Percentiles rank a stretch among this genome's conserved stretches.
Evolutionary conservation across 202 grass and related monocot genomes (phyloP).

Genomic region (Saccharum hybrid): DNA sequence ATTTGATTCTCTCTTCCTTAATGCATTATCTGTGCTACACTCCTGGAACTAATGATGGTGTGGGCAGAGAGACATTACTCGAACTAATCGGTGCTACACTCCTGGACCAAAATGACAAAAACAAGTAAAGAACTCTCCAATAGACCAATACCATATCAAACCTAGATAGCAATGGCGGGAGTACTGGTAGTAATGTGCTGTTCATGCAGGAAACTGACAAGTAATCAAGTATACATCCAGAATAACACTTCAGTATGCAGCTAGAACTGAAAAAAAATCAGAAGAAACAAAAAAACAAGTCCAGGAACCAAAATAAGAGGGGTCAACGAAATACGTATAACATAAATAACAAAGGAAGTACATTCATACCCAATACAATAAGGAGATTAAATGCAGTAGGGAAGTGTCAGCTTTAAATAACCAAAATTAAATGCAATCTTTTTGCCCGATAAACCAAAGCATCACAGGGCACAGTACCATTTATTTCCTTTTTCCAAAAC

Average conservation of each 20-base stretch:
- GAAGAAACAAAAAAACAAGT: neutral
- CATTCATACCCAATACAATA: neutral
- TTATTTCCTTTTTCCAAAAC: neutral
- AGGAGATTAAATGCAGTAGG: neutral
- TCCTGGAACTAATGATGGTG: conserved; percentile 63
- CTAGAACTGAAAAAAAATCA: neutral
- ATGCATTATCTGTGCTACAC: conserved; percentile 61
- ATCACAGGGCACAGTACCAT: neutral
- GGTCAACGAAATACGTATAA: neutral
- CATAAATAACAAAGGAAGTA: neutral
- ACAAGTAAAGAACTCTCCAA: neutral
- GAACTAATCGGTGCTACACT: conserved; percentile 38
- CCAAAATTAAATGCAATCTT: neutral
- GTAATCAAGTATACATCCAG: neutral
- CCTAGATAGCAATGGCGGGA: neutral
- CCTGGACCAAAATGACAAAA: conserved; percentile 37
- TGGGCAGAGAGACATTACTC: conserved; percentile 46
- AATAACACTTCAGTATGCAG: neutral
- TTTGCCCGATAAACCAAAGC: neutral
- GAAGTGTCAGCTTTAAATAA: conserved; percentile 1
- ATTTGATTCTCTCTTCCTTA: conserved; percentile 87
- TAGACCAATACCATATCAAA: neutral
- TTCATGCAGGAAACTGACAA: neutral
- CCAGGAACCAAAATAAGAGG: neutral
- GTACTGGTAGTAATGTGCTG: neutral